Percentiles rank a stretch among this genome's conserved stretches.
Evolutionary conservation across 192 early-diverging fungal species (phyloP).

Genomic region (Coemansia aciculifera): DNA sequence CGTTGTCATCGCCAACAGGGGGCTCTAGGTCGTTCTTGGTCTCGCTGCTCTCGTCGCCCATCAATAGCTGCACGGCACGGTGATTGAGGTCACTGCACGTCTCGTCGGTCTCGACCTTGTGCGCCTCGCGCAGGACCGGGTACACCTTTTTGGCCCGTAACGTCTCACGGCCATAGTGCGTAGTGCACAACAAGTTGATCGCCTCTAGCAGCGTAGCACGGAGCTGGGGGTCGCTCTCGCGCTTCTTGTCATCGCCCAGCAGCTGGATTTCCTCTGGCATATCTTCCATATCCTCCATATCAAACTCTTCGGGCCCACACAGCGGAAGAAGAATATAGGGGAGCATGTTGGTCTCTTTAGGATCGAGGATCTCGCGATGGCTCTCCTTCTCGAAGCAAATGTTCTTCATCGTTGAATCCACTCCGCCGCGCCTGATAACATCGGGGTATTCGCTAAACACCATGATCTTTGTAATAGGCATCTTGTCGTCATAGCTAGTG

Average conservation of each 20-base stretch:
- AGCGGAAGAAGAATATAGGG: conserved; percentile 86
- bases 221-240: conserved; percentile 77
- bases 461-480: conserved; percentile 81
- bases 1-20: conserved; percentile 8
- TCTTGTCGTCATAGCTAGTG: conserved; percentile 62
- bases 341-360: conserved; percentile 74
- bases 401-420: conserved; percentile 86
- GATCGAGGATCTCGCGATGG: conserved; percentile 68
- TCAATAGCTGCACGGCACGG: conserved; percentile 80
- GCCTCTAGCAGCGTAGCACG: conserved; percentile 77
- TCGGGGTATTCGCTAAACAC: conserved; percentile 82
- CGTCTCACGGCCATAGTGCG: conserved; percentile 74
- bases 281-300: conserved; percentile 88
- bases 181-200: conserved; percentile 74
- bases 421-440: conserved; percentile 87
- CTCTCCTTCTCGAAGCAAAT: conserved; percentile 76
- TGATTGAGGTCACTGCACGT: conserved; percentile 71
- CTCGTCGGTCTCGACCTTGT: conserved; percentile 73
- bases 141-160: conserved; percentile 83
- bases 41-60: conserved; percentile 69
- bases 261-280: conserved; percentile 94
- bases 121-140: conserved; percentile 79
- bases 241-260: conserved; percentile 76
- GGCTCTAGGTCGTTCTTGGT: conserved; percentile 39
- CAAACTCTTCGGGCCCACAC: conserved; percentile 90